Percentiles rank a stretch among this genome's conserved stretches.
Conservation (phyloP, 495 filamentous ascomycete species). For the Amorphotheca resinae region DNA sequence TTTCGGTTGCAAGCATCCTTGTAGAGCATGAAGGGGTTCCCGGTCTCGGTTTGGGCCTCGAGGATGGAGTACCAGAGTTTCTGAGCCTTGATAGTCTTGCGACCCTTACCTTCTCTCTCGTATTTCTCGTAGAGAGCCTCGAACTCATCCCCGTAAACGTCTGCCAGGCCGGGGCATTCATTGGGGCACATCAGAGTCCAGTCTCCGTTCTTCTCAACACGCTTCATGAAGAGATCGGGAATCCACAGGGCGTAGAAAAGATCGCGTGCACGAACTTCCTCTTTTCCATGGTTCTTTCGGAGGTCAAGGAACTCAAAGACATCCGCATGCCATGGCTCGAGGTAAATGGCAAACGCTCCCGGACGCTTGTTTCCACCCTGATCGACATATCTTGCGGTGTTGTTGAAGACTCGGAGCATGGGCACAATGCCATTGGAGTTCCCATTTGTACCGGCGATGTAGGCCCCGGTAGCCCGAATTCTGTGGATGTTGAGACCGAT, state of each 20-base stretch:
- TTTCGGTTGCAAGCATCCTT: conserved; percentile 97
- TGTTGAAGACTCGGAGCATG: conserved; percentile 98
- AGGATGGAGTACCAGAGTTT: conserved; percentile 98
- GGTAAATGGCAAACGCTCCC: conserved; percentile 95
- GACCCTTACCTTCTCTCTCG: conserved; percentile 78
- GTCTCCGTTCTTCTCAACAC: conserved; percentile 84
- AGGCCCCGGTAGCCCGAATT: conserved; percentile 92
- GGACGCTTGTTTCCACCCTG: conserved; percentile 99
- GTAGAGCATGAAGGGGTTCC: conserved; percentile 98
- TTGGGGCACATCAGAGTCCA: conserved; percentile 98
- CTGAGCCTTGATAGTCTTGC: conserved; percentile 87
- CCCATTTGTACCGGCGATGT: conserved; percentile 95
- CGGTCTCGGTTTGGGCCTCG: conserved; percentile 96
- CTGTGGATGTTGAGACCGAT: conserved; percentile 93
- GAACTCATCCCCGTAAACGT: conserved; percentile 95
- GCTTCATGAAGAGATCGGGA: conserved; percentile 98
- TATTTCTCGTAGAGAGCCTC: conserved; percentile 91
- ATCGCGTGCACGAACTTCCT: conserved; percentile 92
- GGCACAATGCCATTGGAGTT: conserved; percentile 95
- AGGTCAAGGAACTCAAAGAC: conserved; percentile 95
- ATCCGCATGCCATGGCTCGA: conserved; percentile 99
- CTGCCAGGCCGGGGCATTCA: conserved; percentile 86
- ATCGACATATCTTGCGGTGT: conserved; percentile 95
- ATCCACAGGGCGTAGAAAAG: conserved; percentile 98
- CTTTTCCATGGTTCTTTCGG: conserved; percentile 98